Conservation (phyloP, 2,329 filamentous ascomycete genomes). For the Phialophora verrucosa region DNA sequence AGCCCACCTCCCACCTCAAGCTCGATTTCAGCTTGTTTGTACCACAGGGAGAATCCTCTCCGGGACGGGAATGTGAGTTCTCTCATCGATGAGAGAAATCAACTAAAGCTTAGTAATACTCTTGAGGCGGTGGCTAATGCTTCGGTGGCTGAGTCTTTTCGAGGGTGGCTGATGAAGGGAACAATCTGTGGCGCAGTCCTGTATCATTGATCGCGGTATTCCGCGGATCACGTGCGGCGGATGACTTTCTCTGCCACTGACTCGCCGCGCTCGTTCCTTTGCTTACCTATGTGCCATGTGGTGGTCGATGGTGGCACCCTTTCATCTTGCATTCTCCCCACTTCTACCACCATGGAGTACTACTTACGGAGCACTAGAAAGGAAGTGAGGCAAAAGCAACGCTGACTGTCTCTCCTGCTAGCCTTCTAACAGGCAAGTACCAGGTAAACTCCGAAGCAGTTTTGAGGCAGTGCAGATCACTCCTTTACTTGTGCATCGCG, state of each 20-base stretch:
- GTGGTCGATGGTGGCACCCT: conserved; percentile 2
- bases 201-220: background rate
- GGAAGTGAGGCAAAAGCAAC: background rate
- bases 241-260: background rate
- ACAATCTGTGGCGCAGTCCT: background rate
- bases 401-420: background rate
- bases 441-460: background rate
- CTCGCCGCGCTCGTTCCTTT: background rate
- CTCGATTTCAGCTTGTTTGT: background rate
- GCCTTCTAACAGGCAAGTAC: background rate
- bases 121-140: background rate
- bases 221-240: background rate
- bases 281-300: conserved; percentile 16
- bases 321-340: conserved; percentile 1
- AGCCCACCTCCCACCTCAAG: background rate
- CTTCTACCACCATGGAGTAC: background rate
- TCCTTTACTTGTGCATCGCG: background rate
- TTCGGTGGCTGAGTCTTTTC: background rate
- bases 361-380: background rate
- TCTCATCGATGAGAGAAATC: background rate
- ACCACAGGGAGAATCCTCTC: too few species aligned
- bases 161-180: too few species aligned
- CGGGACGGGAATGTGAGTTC: background rate
- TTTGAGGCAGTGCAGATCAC: background rate
- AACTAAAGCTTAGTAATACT: background rate